phyloP scores from a whole-genome alignment of 768 basidiomycete genomes.

The Russula vinacea region DNA sequence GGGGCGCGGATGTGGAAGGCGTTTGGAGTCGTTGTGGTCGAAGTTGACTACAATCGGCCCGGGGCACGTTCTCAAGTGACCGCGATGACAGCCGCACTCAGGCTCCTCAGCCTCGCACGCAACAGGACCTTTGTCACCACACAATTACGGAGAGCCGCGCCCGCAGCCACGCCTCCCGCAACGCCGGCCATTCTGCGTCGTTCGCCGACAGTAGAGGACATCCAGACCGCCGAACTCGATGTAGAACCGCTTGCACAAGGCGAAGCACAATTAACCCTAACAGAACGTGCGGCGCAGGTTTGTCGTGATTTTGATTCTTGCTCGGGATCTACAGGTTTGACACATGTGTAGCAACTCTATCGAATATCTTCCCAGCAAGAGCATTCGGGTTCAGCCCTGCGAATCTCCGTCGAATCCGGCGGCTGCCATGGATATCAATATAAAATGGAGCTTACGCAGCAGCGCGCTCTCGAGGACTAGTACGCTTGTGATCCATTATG shows the following conservation, averaged over 20 bases:
- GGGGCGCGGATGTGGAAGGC: conserved; percentile 35
- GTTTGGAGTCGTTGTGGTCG: conserved; percentile 22
- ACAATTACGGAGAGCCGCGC: neutral
- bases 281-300: conserved; percentile 76
- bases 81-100: no score
- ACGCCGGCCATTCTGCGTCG: conserved; percentile 40
- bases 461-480: conserved; percentile 76
- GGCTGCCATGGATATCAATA: conserved; percentile 99
- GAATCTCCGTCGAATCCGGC: conserved; percentile 86
- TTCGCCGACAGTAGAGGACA: conserved; percentile 38
- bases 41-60: neutral
- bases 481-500: conserved; percentile 42
- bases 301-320: conserved; percentile 26
- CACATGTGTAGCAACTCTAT: conserved; percentile 66
- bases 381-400: conserved; percentile 61
- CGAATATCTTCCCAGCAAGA: conserved; percentile 64
- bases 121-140: conserved; percentile 19
- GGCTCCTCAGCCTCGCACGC: no score
- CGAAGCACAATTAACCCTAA: conserved; percentile 56
- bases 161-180: no score
- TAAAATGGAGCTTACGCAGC: conserved; percentile 76
- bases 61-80: neutral
- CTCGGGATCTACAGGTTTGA: neutral
- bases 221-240: conserved; percentile 62
- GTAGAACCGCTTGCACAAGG: conserved; percentile 54